A percentile compares a stretch with the other conserved stretches of the same genome.
phyloP scores from a whole-genome alignment of 2,329 filamentous ascomycete genomes.

The Fusarium sp. region DNA sequence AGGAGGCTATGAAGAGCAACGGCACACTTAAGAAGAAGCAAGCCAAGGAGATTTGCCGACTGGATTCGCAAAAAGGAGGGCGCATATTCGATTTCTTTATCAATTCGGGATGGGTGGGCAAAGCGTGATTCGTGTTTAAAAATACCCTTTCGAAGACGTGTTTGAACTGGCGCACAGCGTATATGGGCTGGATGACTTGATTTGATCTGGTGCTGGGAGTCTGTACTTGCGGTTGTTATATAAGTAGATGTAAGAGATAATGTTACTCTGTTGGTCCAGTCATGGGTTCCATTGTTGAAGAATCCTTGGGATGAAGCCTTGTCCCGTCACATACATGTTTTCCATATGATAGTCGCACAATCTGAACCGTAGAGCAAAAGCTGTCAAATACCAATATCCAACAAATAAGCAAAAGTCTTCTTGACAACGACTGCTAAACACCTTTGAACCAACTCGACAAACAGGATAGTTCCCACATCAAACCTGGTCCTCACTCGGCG shows the following conservation, averaged over 20 bases:
- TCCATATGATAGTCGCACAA: neutral
- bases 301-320: neutral
- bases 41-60: slow-evolving; percentile 83
- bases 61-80: slow-evolving; percentile 87
- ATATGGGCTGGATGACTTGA: slow-evolving; percentile 10
- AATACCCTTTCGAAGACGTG: slow-evolving; percentile 43
- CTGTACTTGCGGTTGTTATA: slow-evolving; percentile 1
- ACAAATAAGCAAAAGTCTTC: no score
- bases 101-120: slow-evolving; percentile 90
- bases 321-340: neutral
- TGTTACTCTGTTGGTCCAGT: neutral
- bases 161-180: slow-evolving; percentile 33
- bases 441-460: neutral
- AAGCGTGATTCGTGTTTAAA: slow-evolving; percentile 65
- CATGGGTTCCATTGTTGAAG: neutral
- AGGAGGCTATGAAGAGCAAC: slow-evolving; percentile 89
- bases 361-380: neutral
- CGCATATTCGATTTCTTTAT: slow-evolving; percentile 96
- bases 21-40: slow-evolving; percentile 94
- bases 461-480: neutral
- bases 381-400: neutral
- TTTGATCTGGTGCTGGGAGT: slow-evolving; percentile 7
- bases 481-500: neutral
- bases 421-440: neutral
- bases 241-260: slow-evolving; percentile 23